Conservation (phyloP, 768 basidiomycete species). For the Phylloporus rhodoxanthus region DNA sequence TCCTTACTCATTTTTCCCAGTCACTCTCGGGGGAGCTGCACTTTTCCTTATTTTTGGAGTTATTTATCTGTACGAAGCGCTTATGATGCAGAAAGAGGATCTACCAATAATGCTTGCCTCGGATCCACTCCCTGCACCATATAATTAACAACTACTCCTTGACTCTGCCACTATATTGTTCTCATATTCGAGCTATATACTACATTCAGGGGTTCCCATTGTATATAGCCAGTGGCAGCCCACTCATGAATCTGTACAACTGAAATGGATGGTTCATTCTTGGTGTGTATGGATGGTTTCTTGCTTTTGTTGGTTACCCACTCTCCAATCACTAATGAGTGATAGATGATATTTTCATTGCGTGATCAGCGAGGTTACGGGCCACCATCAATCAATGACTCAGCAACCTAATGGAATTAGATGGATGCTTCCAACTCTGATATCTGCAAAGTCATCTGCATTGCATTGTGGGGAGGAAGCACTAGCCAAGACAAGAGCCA, state of each 20-base stretch:
- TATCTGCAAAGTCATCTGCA: too few relatives aligned
- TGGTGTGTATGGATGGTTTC: not conserved
- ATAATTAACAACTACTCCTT: not conserved
- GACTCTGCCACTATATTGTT: not conserved
- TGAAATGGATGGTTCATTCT: not conserved
- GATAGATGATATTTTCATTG: not conserved
- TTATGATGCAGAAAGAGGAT: slow-evolving; percentile 25
- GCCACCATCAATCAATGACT: not conserved
- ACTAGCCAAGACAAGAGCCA: too few relatives aligned
- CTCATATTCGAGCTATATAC: slow-evolving; percentile 1
- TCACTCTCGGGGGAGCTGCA: slow-evolving; percentile 74
- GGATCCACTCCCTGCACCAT: slow-evolving; percentile 4
- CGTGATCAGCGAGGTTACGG: not conserved
- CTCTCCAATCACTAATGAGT: not conserved
- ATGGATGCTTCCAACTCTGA: too few relatives aligned
- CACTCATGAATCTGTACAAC: not conserved
- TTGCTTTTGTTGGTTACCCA: not conserved
- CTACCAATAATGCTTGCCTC: slow-evolving; percentile 11
- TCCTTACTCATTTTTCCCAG: slow-evolving; percentile 34
- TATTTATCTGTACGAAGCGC: slow-evolving; percentile 69
- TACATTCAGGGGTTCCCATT: not conserved
- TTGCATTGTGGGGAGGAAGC: too few relatives aligned
- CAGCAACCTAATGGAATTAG: too few relatives aligned
- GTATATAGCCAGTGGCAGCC: not conserved
- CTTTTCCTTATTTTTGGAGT: slow-evolving; percentile 83